Conservation (phyloP, 768 basidiomycete species). For the Agaricus blazei region DNA sequence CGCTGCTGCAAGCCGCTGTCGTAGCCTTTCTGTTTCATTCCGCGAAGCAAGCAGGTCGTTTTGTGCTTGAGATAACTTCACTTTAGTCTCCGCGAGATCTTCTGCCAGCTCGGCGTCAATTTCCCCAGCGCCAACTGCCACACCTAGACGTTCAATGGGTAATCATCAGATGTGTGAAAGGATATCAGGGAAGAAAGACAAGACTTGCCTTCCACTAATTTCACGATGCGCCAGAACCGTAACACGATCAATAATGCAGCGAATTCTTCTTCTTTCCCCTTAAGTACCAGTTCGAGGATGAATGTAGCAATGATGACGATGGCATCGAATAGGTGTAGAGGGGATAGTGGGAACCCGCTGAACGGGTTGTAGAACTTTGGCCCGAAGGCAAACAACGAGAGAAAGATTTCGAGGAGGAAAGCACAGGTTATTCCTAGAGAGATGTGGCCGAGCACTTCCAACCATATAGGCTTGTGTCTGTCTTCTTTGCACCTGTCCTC, state of each 20-base stretch:
- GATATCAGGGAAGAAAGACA: neutral
- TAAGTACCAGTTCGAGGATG: constrained; percentile 62
- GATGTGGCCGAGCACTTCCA: constrained; percentile 53
- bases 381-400: constrained; percentile 65
- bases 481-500: constrained; percentile 42
- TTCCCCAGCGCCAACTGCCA: constrained; percentile 73
- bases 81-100: constrained; percentile 43
- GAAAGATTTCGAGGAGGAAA: constrained; percentile 76
- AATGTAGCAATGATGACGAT: constrained; percentile 69
- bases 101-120: constrained; percentile 50
- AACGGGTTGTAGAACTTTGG: constrained; percentile 57
- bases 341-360: constrained; percentile 45
- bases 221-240: constrained; percentile 78
- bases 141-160: constrained; percentile 36
- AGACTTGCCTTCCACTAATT: constrained; percentile 50
- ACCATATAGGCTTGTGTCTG: constrained; percentile 52
- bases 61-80: constrained; percentile 40
- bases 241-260: constrained; percentile 66
- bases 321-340: constrained; percentile 73
- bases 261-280: constrained; percentile 66
- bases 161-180: no score
- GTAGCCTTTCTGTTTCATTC: constrained; percentile 30
- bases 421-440: constrained; percentile 66
- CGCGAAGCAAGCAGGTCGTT: constrained; percentile 38
- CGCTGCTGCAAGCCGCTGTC: constrained; percentile 3